phyloP scores from a whole-genome alignment of 139 green algal species.

The Tetraselmis chui region DNA sequence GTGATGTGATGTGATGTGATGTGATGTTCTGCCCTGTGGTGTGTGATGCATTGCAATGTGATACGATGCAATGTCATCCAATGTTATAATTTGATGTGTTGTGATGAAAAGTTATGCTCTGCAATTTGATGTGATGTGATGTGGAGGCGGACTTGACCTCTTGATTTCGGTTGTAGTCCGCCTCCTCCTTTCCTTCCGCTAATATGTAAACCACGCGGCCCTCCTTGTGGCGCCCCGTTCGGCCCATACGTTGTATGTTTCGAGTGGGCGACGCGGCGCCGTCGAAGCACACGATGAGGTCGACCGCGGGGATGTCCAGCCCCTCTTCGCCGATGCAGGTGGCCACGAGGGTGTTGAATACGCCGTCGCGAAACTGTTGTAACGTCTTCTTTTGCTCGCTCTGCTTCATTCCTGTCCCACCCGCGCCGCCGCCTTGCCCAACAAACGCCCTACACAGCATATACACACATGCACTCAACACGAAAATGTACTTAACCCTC shows the following conservation, averaged over 20 bases:
- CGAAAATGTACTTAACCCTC: too few species aligned
- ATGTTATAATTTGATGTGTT: too few species aligned
- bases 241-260: slow-evolving; percentile 84
- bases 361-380: slow-evolving; percentile 39
- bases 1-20: too few species aligned
- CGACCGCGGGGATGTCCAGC: slow-evolving; percentile 92
- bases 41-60: too few species aligned
- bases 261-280: slow-evolving; percentile 59
- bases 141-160: slow-evolving; percentile 11
- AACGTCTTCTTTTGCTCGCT: slow-evolving; percentile 56
- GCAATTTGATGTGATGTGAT: background rate
- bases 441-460: slow-evolving; percentile 64
- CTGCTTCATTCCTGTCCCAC: slow-evolving; percentile 35
- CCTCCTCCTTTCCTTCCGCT: slow-evolving; percentile 51
- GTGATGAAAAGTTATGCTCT: background rate
- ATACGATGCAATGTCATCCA: too few species aligned
- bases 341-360: slow-evolving; percentile 52
- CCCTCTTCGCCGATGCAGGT: slow-evolving; percentile 96
- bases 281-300: slow-evolving; percentile 93
- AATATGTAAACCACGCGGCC: slow-evolving; percentile 84
- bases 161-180: slow-evolving; percentile 44
- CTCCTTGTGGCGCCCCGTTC: slow-evolving; percentile 77
- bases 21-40: too few species aligned
- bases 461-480: background rate
- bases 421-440: slow-evolving; percentile 55